Percentiles rank a stretch among this genome's conserved stretches.
These are phyloP conservation scores for Paramecium caudatum DNA, from an alignment of 73 alveolate species.

Conservation along the genomic window DNA sequence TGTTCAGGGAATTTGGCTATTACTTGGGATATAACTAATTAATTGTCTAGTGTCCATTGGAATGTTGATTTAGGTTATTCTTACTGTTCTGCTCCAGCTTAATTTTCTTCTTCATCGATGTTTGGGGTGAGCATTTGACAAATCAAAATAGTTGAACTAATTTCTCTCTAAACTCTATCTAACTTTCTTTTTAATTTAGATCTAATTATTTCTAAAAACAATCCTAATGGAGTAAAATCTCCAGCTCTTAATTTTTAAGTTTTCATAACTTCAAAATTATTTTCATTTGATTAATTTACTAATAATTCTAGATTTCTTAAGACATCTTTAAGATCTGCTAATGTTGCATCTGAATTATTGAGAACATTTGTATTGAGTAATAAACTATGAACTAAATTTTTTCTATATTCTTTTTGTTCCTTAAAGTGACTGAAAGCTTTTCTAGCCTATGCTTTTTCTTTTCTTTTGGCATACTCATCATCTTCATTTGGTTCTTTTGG, in stretches of 20 bases:
- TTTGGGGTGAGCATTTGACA: neutral
- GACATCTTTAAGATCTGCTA: neutral
- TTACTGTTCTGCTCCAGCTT: neutral
- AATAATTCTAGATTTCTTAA: neutral
- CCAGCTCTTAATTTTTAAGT: neutral
- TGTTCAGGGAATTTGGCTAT: slow-evolving; percentile 28
- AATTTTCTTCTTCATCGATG: neutral
- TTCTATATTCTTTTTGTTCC: neutral
- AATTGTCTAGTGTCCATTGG: neutral
- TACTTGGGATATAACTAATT: neutral
- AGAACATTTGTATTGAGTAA: neutral
- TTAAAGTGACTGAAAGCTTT: neutral
- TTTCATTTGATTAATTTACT: neutral
- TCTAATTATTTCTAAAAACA: neutral
- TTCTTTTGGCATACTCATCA: neutral
- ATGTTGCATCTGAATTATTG: no score
- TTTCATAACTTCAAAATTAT: neutral
- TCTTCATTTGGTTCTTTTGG: neutral
- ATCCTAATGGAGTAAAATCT: neutral
- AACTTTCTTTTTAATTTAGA: neutral
- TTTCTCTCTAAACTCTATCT: slow-evolving; percentile 56
- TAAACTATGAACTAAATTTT: neutral
- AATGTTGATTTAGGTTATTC: neutral
- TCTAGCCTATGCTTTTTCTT: neutral
- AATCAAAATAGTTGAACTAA: slow-evolving; percentile 13